Percentiles rank a stretch among this genome's conserved stretches.
These are phyloP conservation scores for Rhinocladiella mackenziei DNA, from an alignment of 2,329 filamentous ascomycete genomes.

Conservation along the genomic window DNA sequence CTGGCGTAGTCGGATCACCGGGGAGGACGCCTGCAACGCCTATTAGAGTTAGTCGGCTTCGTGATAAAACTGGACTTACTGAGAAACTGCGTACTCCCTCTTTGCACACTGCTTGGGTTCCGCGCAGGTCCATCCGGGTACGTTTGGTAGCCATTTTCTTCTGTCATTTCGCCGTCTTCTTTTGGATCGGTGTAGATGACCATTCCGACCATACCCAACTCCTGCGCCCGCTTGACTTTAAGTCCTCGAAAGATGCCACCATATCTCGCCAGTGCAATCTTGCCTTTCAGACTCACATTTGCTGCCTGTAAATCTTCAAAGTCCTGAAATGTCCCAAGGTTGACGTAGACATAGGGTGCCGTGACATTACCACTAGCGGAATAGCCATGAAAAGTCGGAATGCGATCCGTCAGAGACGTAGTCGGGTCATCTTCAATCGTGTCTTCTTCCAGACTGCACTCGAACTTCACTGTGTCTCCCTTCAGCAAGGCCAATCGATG, in stretches of 20 bases:
- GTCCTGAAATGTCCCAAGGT: conserved; percentile 83
- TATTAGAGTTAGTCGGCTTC: conserved; percentile 22
- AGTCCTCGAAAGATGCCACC: conserved; percentile 82
- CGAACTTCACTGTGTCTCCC: conserved; percentile 60
- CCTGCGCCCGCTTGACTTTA: conserved; percentile 88
- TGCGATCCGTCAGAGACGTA: conserved; percentile 63
- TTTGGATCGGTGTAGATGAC: conserved; percentile 86
- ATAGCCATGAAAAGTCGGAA: conserved; percentile 93
- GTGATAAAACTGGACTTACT: conserved; percentile 49
- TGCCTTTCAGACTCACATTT: conserved; percentile 72
- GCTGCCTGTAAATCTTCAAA: conserved; percentile 75
- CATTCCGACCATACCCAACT: conserved; percentile 81
- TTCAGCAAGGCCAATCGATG: conserved; percentile 65
- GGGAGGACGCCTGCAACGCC: conserved; percentile 50
- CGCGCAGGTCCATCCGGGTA: conserved; percentile 86
- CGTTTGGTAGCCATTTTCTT: conserved; percentile 69
- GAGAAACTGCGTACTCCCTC: conserved; percentile 80
- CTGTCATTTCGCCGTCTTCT: conserved; percentile 77
- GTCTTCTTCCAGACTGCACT: conserved; percentile 79
- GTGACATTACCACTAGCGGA: conserved; percentile 91
- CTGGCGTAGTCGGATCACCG: conserved; percentile 83
- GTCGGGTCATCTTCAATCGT: conserved; percentile 78
- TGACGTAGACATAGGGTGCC: conserved; percentile 79
- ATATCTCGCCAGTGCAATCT: conserved; percentile 83
- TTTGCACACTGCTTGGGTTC: conserved; percentile 82